Conservation (phyloP, 2,329 filamentous ascomycete species). For the Didymella pomorum region DNA sequence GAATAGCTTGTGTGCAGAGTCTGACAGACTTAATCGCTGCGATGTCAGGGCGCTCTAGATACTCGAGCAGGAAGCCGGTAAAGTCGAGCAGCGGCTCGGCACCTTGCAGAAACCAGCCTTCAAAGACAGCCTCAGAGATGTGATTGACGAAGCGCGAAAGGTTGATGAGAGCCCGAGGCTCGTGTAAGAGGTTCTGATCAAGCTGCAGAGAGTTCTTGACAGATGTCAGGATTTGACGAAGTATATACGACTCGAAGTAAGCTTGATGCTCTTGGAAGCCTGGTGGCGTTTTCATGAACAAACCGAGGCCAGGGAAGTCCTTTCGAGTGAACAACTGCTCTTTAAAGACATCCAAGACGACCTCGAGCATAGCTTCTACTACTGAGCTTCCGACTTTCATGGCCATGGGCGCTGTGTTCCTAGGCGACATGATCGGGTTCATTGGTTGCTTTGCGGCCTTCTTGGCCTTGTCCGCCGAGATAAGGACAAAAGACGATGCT, state of each 20-base stretch:
- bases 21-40: conserved; percentile 83
- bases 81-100: conserved; percentile 86
- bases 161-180: conserved; percentile 86
- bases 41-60: conserved; percentile 85
- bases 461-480: conserved; percentile 73
- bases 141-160: conserved; percentile 81
- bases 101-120: conserved; percentile 95
- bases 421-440: conserved; percentile 68
- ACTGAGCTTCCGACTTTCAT: conserved; percentile 71
- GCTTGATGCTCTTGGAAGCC: conserved; percentile 94
- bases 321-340: conserved; percentile 87
- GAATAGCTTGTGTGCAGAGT: conserved; percentile 85
- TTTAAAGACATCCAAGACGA: conserved; percentile 80
- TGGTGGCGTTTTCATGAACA: conserved; percentile 88
- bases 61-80: conserved; percentile 82
- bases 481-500: conserved; percentile 88
- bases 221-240: conserved; percentile 76
- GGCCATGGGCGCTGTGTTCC: conserved; percentile 57
- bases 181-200: conserved; percentile 75
- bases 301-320: conserved; percentile 86
- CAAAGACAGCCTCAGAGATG: conserved; percentile 88
- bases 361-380: conserved; percentile 77
- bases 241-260: conserved; percentile 90
- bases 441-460: conserved; percentile 66
- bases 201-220: conserved; percentile 74